Evolutionary conservation across 306 rosid genomes (phyloP).

Genomic region (barrel medic (Medicago truncatula)): DNA sequence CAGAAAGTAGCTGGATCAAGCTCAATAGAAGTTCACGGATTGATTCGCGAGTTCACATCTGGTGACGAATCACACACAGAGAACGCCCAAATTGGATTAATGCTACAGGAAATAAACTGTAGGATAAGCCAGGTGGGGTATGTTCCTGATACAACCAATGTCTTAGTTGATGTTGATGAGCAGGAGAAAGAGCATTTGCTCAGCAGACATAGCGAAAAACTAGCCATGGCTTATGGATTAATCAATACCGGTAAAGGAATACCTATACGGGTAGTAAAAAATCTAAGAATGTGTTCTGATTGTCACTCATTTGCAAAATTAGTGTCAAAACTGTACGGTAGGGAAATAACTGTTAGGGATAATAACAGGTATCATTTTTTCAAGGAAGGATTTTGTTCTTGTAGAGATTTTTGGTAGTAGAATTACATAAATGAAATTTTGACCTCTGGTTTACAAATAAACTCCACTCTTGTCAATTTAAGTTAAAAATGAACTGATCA

Average conservation of each 20-base stretch:
- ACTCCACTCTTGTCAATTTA: conserved; percentile 15
- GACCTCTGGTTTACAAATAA: conserved; percentile 31
- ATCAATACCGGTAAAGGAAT: conserved; percentile 52
- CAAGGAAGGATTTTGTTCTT: conserved; percentile 69
- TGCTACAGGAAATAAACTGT: conserved; percentile 66
- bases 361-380: conserved; percentile 73
- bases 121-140: conserved; percentile 66
- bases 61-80: conserved; percentile 65
- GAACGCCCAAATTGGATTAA: conserved; percentile 48
- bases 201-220: conserved; percentile 75
- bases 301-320: conserved; percentile 79
- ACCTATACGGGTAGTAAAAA: conserved; percentile 73
- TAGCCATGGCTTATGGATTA: conserved; percentile 79
- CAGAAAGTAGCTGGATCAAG: conserved; percentile 74
- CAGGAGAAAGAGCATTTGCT: conserved; percentile 69
- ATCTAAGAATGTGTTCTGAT: conserved; percentile 79
- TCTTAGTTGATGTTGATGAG: conserved; percentile 73
- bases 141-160: conserved; percentile 77
- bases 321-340: conserved; percentile 57
- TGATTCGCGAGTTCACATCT: conserved; percentile 72
- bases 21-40: conserved; percentile 63
- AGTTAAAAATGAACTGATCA: conserved; percentile 16
- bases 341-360: conserved; percentile 73
- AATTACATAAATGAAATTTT: conserved; percentile 10
- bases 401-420: conserved; percentile 72